A percentile compares a stretch with the other conserved stretches of the same genome.
Evolutionary conservation across 495 filamentous ascomycete genomes (phyloP).

Genomic region (Penicillium verhagenii): DNA sequence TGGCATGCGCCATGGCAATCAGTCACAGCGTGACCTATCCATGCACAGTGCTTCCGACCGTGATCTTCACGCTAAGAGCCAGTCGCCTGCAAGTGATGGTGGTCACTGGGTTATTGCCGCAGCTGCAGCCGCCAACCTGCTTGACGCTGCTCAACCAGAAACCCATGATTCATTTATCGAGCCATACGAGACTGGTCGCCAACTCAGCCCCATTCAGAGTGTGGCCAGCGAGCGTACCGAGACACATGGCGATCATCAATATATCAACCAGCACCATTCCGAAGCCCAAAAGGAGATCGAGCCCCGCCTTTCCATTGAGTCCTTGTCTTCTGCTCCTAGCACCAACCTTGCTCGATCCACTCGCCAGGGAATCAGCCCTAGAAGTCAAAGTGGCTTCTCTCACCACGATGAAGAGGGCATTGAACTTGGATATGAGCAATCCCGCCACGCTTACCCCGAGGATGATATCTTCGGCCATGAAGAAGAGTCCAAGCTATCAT

Average conservation of each 20-base stretch:
- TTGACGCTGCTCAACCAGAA: slow-evolving; percentile 37
- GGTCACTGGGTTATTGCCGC: slow-evolving; percentile 47
- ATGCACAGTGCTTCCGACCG: slow-evolving; percentile 52
- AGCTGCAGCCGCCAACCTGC: slow-evolving; percentile 44
- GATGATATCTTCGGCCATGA: slow-evolving; percentile 41
- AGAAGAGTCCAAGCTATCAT: slow-evolving; percentile 1
- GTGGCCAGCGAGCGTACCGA: slow-evolving; percentile 70
- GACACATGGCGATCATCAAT: slow-evolving; percentile 12
- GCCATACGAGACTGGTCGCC: slow-evolving; percentile 58
- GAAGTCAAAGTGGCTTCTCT: slow-evolving; percentile 45
- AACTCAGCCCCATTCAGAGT: slow-evolving; percentile 83
- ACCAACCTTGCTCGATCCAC: slow-evolving; percentile 53
- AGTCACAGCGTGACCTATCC: slow-evolving; percentile 54
- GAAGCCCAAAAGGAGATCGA: slow-evolving; percentile 34
- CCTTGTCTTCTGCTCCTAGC: slow-evolving; percentile 54
- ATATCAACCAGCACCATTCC: slow-evolving; percentile 1
- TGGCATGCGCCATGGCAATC: slow-evolving; percentile 57
- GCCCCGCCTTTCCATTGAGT: slow-evolving; percentile 49
- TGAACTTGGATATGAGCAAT: slow-evolving; percentile 42
- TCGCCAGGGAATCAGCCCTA: slow-evolving; percentile 51
- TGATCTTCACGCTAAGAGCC: slow-evolving; percentile 43
- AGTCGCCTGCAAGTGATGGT: slow-evolving; percentile 47
- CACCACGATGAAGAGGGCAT: slow-evolving; percentile 33
- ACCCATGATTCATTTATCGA: slow-evolving; percentile 36
- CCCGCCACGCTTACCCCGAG: slow-evolving; percentile 21